A percentile compares a stretch with the other conserved stretches of the same genome.
Evolutionary conservation across 352 stramenopile species (phyloP).

Genomic region (Bremia lactucae): DNA sequence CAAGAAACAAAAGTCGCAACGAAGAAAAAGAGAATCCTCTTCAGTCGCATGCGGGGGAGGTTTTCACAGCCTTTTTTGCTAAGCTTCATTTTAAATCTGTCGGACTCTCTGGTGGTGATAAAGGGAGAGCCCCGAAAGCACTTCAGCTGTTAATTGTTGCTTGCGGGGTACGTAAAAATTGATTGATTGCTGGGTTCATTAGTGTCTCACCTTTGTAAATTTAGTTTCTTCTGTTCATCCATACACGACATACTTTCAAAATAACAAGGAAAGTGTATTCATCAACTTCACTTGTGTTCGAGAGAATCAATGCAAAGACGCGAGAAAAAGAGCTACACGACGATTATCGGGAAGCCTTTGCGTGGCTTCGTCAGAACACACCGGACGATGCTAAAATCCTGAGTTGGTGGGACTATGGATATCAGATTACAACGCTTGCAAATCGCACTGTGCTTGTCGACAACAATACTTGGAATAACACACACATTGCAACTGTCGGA

Average conservation of each 20-base stretch:
- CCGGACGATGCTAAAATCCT: conserved; percentile 55
- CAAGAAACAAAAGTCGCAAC: background rate
- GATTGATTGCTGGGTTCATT: background rate
- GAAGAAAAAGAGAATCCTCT: conserved; percentile 15
- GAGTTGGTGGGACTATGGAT: conserved; percentile 84
- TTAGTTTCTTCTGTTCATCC: conserved; percentile 57
- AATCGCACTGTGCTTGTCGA: conserved; percentile 86
- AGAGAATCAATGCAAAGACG: conserved; percentile 44
- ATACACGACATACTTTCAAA: conserved; percentile 46
- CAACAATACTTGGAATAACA: conserved; percentile 97
- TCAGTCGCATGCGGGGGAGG: conserved; percentile 16
- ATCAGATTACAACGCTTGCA: conserved; percentile 70
- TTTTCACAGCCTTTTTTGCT: conserved; percentile 17
- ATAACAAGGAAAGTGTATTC: conserved; percentile 70
- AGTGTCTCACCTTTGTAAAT: background rate
- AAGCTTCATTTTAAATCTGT: conserved; percentile 25
- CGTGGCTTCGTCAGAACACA: conserved; percentile 73
- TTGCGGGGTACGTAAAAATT: conserved; percentile 33
- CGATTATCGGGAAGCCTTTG: conserved; percentile 76
- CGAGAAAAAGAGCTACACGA: conserved; percentile 38
- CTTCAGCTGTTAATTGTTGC: conserved; percentile 42
- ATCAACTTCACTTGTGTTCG: conserved; percentile 65
- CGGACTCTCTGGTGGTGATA: conserved; percentile 6
- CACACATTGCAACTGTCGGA: conserved; percentile 91
- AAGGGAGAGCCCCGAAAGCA: conserved; percentile 4